A percentile compares a stretch with the other conserved stretches of the same genome.
Evolutionary conservation across 495 filamentous ascomycete genomes (phyloP).

Genomic region (Echria macrotheca): DNA sequence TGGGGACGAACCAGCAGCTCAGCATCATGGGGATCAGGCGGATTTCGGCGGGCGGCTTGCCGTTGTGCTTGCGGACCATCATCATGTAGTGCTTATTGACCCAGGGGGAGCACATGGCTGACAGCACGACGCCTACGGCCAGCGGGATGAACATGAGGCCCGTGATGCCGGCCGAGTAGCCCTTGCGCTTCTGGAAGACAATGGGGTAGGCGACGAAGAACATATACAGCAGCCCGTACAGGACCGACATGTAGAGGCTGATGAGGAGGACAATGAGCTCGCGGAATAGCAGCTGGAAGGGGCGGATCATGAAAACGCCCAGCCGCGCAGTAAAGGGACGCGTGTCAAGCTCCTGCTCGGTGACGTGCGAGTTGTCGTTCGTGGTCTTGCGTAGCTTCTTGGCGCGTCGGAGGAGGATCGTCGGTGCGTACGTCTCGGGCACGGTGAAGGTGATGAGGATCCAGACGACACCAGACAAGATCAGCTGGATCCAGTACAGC

Average conservation of each 20-base stretch:
- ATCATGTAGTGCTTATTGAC: constrained; percentile 75
- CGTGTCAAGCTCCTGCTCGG: constrained; percentile 66
- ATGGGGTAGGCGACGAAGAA: constrained; percentile 79
- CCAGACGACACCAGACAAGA: constrained; percentile 61
- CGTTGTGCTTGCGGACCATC: constrained; percentile 51
- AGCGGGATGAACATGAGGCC: constrained; percentile 80
- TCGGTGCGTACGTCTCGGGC: constrained; percentile 74
- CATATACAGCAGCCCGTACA: constrained; percentile 77
- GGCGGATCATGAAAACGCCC: constrained; percentile 62
- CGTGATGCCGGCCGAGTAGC: constrained; percentile 62
- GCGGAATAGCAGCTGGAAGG: constrained; percentile 72
- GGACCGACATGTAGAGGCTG: constrained; percentile 69
- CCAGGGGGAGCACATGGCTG: constrained; percentile 59
- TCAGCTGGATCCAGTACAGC: constrained; percentile 81
- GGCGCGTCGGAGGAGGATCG: constrained; percentile 59
- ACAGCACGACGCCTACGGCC: constrained; percentile 58
- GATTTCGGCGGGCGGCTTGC: constrained; percentile 67
- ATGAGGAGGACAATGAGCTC: constrained; percentile 78
- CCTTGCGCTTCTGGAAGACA: constrained; percentile 70
- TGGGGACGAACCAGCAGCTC: constrained; percentile 72
- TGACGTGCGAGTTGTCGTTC: constrained; percentile 59
- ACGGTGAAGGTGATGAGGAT: constrained; percentile 71
- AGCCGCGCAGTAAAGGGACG: constrained; percentile 59
- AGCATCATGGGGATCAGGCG: constrained; percentile 82
- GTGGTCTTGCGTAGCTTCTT: constrained; percentile 61